These are phyloP conservation scores for Cutaneotrichosporon arboriforme DNA, from an alignment of 1,284 basidiomycete species.

Conservation along the genomic window DNA sequence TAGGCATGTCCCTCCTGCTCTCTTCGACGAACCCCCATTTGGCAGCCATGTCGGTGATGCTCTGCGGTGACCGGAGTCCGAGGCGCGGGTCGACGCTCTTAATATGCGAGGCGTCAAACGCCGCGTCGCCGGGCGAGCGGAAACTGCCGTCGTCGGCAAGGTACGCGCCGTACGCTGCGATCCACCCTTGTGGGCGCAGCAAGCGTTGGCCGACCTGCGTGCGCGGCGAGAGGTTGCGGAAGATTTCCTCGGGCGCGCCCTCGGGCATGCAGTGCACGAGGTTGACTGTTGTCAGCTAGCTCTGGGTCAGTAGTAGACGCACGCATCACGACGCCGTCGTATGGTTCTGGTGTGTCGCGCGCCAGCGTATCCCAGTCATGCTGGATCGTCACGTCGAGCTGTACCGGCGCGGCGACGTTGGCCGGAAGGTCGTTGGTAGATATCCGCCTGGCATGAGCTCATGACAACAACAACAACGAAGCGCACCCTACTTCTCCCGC, in stretches of 20 bases:
- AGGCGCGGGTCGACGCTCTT: constrained; percentile 22
- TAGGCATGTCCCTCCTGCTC: constrained; percentile 28
- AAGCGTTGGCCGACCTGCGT: constrained; percentile 6
- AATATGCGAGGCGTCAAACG: constrained; percentile 36
- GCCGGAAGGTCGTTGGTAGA: constrained; percentile 3
- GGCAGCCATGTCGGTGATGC: constrained; percentile 24
- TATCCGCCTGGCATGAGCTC: constrained; percentile 2
- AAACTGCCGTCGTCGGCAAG: constrained; percentile 34
- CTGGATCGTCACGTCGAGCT: constrained; percentile 20
- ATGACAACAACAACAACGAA: background rate
- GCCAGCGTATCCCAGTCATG: constrained; percentile 18
- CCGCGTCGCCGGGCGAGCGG: constrained; percentile 26
- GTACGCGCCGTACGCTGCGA: constrained; percentile 36
- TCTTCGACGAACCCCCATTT: constrained; percentile 34
- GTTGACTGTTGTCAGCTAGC: constrained; percentile 35
- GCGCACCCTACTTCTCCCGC: constrained; percentile 23
- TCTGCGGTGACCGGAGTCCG: constrained; percentile 28
- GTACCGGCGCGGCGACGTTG: constrained; percentile 15
- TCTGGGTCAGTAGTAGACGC: background rate
- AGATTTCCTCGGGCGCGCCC: constrained; percentile 31
- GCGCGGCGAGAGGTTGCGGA: constrained; percentile 27
- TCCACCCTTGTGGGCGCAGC: constrained; percentile 22
- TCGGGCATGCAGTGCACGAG: constrained; percentile 36
- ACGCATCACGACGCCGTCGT: constrained; percentile 26
- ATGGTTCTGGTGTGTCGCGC: background rate